Base-by-base conservation (phyloP, 768 basidiomycete genomes). In the Russula earlei region DNA sequence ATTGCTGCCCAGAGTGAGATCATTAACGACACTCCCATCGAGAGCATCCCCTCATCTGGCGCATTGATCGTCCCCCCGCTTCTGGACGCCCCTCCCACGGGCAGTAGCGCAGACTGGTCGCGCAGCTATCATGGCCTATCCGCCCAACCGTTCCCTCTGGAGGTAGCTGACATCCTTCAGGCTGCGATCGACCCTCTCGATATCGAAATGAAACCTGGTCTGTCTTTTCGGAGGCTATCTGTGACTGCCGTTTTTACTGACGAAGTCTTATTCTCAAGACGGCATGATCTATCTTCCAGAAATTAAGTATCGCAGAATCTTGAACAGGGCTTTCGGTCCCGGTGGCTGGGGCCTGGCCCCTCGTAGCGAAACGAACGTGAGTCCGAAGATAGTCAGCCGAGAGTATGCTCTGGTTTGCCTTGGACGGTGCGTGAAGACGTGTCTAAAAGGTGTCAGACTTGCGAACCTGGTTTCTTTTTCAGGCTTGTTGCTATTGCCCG, bases 331-430 rank as follows among this genome's bases (percentile, higher is more conserved):
- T 0, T 97, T 98, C 64, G 93, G 95, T 11, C 95, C 95, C 19
- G 95, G 95, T 7, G 93, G 85, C 5, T 97, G 95, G 95, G 95
- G 95, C 11, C 79, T 97, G 43, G 95, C 94, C 12, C 95, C 95
- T 2, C 79, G 95, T 14, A 84, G 87, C 43, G 91, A 95, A 70
- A 93, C 91, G 6, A 88, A 92, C 62, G 89, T 97, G 9, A 82
- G 87, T 0, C 85, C 87, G 2, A 87, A 81, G 67, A 76, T 94
- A 49, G 93, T 97, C 38, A 91, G 88, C 64, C 74, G 95, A 49
- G 95, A 97, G 68, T 98, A 95, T 72, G 95, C 90, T 0, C 78
- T 98, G 33, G 87, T 98, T 19, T 96, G 92, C 65, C 78, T 91
- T 33, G 95, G 95, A 49, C 72, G 94, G 91, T 91, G 25, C 41